Evolutionary conservation across 129 eudicot genomes (phyloP).

Genomic region (Apium graveolens): DNA sequence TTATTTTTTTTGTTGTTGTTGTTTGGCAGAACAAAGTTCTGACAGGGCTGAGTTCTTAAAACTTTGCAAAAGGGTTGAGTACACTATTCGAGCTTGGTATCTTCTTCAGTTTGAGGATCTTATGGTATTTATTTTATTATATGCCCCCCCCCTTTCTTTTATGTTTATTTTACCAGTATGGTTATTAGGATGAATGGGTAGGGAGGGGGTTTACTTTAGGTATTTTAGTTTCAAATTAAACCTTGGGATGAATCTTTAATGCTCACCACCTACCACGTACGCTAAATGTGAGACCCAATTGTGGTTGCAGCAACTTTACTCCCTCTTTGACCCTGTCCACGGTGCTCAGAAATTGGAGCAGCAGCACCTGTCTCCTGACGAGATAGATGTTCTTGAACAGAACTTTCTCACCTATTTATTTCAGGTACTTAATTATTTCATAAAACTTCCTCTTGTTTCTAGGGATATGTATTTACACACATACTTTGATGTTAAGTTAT

Average conservation of each 20-base stretch:
- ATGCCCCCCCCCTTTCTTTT: too few species aligned
- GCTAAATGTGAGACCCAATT: too few species aligned
- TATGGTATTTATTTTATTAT: constrained; percentile 41
- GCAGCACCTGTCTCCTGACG: constrained; percentile 71
- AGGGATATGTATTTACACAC: background rate
- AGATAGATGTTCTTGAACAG: constrained; percentile 80
- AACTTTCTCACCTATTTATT: constrained; percentile 74
- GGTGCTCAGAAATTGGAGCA: constrained; percentile 83
- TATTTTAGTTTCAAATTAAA: too few species aligned
- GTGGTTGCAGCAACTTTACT: constrained; percentile 72
- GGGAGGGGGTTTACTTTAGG: too few species aligned
- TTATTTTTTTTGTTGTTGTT: background rate
- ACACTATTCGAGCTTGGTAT: constrained; percentile 96
- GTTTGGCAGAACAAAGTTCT: constrained; percentile 55
- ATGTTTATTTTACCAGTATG: too few species aligned
- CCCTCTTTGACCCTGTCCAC: constrained; percentile 85
- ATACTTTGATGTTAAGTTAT: background rate
- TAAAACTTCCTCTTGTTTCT: background rate
- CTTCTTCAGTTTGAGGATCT: constrained; percentile 93
- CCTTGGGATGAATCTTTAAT: too few species aligned
- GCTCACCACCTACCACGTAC: too few species aligned
- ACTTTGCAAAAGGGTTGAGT: constrained; percentile 91
- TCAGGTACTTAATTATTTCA: constrained; percentile 34
- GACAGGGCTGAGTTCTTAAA: constrained; percentile 82
- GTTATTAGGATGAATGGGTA: too few species aligned